These are phyloP conservation scores for Botrytis cinerea DNA, from an alignment of 2,329 filamentous ascomycete genomes.

Conservation along the genomic window DNA sequence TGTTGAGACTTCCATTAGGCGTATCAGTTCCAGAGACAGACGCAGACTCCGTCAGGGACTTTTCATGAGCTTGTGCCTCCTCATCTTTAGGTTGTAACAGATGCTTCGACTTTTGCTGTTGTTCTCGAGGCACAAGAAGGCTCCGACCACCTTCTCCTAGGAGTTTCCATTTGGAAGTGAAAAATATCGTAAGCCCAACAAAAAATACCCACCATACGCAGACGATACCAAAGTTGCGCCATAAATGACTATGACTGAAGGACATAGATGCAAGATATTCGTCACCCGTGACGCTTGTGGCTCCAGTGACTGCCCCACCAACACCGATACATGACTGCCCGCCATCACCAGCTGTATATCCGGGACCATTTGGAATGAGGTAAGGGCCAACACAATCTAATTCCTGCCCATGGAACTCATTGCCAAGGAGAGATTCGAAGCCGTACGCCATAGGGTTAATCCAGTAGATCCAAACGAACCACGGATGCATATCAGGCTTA, in stretches of 20 bases:
- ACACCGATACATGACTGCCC: background rate
- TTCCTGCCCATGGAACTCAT: conserved; percentile 64
- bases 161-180: conserved; percentile 58
- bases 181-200: conserved; percentile 57
- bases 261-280: conserved; percentile 57
- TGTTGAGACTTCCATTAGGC: background rate
- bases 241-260: conserved; percentile 54
- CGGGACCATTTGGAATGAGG: background rate
- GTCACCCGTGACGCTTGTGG: conserved; percentile 55
- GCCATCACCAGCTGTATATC: background rate
- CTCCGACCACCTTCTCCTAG: conserved; percentile 53
- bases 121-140: conserved; percentile 64
- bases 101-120: conserved; percentile 38
- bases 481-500: conserved; percentile 61
- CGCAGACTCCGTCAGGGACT: conserved; percentile 71
- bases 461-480: conserved; percentile 64
- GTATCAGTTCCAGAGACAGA: conserved; percentile 43
- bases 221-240: conserved; percentile 63
- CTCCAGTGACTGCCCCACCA: conserved; percentile 44
- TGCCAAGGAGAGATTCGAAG: conserved; percentile 68
- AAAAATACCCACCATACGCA: conserved; percentile 64
- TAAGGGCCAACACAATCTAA: background rate
- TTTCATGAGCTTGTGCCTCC: conserved; percentile 44
- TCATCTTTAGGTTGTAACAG: conserved; percentile 48
- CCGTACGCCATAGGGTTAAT: conserved; percentile 68